Evolutionary conservation across 2,329 filamentous ascomycete species (phyloP).

Genomic region (Chaetomiaceae sp.): DNA sequence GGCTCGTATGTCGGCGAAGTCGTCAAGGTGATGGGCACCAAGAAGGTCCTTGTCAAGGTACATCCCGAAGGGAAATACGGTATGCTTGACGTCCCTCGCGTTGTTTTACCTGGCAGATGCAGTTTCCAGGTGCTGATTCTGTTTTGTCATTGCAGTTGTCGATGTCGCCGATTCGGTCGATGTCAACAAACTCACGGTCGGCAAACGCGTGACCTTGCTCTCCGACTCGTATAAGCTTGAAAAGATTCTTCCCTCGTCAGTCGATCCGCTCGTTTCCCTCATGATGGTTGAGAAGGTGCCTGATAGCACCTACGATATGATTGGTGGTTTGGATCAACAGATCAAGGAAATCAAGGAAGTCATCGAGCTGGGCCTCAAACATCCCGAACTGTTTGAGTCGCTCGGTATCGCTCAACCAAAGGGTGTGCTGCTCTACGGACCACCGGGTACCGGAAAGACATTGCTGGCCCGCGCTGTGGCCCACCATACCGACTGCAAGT

Average conservation of each 20-base stretch:
- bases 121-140: neutral
- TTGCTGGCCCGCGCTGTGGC: conserved; percentile 91
- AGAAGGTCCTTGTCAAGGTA: conserved; percentile 98
- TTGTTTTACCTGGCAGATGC: neutral
- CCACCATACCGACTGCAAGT: conserved; percentile 98
- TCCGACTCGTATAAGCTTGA: conserved; percentile 98
- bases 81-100: conserved; percentile 40
- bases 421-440: conserved; percentile 92
- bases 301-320: conserved; percentile 99
- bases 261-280: conserved; percentile 95
- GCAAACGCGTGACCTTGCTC: conserved; percentile 93
- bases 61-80: conserved; percentile 99
- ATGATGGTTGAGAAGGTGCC: conserved; percentile 99
- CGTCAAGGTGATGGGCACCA: conserved; percentile 99
- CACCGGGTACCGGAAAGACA: conserved; percentile 95
- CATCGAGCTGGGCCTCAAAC: conserved; percentile 96
- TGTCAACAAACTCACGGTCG: conserved; percentile 89
- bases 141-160: conserved; percentile 61
- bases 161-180: conserved; percentile 94
- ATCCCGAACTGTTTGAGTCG: conserved; percentile 98
- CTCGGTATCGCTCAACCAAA: conserved; percentile 97
- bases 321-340: conserved; percentile 95
- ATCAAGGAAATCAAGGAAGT: conserved; percentile 99
- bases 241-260: conserved; percentile 96
- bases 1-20: conserved; percentile 98